phyloP scores from a whole-genome alignment of 345 rosid species.

The Balakata baccata region DNA sequence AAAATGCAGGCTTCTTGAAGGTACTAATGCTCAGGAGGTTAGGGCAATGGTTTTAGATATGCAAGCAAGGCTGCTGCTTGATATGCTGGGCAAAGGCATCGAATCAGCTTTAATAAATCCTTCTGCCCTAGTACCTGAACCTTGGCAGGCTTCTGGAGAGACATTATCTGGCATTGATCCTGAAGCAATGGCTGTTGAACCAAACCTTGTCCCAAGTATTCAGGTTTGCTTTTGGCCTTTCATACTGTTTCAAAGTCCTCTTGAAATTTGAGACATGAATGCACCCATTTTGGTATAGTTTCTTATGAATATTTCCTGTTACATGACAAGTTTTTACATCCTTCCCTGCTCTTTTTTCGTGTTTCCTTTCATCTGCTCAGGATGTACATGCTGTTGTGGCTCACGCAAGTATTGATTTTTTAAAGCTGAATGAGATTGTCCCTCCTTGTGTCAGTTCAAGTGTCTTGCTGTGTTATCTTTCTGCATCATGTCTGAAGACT shows the following conservation, averaged over 20 bases:
- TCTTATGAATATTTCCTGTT: neutral
- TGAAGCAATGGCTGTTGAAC: constrained; percentile 95
- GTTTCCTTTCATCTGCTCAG: neutral
- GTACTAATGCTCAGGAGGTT: constrained; percentile 98
- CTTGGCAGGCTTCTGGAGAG: constrained; percentile 82
- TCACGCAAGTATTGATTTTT: neutral
- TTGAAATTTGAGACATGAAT: constrained; percentile 1
- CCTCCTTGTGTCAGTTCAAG: neutral
- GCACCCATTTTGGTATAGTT: neutral
- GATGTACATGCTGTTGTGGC: neutral
- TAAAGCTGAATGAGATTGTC: neutral
- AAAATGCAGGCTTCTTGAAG: constrained; percentile 94
- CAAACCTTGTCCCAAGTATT: constrained; percentile 75
- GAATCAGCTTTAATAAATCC: constrained; percentile 95
- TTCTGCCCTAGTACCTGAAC: constrained; percentile 78
- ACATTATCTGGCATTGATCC: constrained; percentile 68
- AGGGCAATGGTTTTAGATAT: constrained; percentile 99
- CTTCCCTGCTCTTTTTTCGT: neutral
- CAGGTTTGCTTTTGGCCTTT: constrained; percentile 43
- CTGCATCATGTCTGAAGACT: neutral
- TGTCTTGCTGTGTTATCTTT: neutral
- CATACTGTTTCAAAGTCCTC: neutral
- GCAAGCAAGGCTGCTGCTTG: constrained; percentile 95
- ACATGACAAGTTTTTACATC: neutral
- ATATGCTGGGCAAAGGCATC: constrained; percentile 99